Evolutionary conservation across 805 yeast genomes (phyloP).

Genomic region (Wickerhamomyces alni): DNA sequence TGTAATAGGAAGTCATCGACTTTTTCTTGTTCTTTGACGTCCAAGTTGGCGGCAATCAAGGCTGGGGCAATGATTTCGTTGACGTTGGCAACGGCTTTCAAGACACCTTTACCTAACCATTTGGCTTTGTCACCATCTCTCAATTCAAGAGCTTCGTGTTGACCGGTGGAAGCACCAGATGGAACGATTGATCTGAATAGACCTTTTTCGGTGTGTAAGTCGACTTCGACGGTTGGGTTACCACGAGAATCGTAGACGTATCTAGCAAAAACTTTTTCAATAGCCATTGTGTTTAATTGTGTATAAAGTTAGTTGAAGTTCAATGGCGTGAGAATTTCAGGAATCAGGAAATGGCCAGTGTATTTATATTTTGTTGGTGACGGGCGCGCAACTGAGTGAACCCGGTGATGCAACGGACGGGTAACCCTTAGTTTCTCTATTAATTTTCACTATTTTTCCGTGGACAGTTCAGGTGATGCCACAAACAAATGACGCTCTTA

Average conservation of each 20-base stretch:
- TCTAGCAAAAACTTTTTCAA: conserved; percentile 86
- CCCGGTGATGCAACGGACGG: not conserved
- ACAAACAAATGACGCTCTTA: not conserved
- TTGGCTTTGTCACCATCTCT: conserved; percentile 97
- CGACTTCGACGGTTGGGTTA: conserved; percentile 99
- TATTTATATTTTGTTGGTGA: not conserved
- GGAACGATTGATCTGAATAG: conserved; percentile 96
- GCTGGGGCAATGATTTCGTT: conserved; percentile 95
- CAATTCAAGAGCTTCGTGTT: conserved; percentile 96
- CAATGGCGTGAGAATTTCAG: not conserved
- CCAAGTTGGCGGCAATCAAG: conserved; percentile 69
- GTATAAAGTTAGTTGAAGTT: not conserved
- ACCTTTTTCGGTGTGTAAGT: conserved; percentile 88
- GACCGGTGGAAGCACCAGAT: conserved; percentile 99
- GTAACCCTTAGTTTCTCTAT: too few species aligned
- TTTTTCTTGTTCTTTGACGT: conserved; percentile 80
- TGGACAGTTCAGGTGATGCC: conserved; percentile 1
- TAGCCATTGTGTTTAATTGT: conserved; percentile 51
- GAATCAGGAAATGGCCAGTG: not conserved
- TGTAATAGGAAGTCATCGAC: conserved; percentile 79
- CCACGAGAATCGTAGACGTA: conserved; percentile 99
- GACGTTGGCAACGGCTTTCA: conserved; percentile 94
- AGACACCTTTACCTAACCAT: conserved; percentile 99
- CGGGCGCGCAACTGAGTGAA: too few species aligned
- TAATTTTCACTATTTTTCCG: too few species aligned